These are phyloP conservation scores for Bretziella fagacearum DNA, from an alignment of 2,329 filamentous ascomycete genomes.

Conservation along the genomic window DNA sequence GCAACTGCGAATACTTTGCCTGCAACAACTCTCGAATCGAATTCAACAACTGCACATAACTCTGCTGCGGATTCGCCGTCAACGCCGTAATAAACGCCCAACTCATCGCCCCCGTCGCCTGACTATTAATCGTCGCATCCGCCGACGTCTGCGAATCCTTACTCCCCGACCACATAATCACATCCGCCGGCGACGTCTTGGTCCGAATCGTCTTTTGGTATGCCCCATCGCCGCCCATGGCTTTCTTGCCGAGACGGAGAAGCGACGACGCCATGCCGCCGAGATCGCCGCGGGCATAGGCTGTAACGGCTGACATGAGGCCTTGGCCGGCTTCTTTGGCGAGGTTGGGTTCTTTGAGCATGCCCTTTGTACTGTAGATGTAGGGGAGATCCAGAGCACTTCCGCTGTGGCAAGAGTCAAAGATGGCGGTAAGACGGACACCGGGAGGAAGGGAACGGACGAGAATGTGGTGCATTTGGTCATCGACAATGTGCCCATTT, in stretches of 20 bases:
- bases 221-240: slow-evolving; percentile 53
- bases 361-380: slow-evolving; percentile 49
- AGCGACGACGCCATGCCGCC: slow-evolving; percentile 58
- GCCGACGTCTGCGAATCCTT: slow-evolving; percentile 81
- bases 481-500: slow-evolving; percentile 38
- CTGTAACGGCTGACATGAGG: slow-evolving; percentile 48
- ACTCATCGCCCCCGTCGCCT: slow-evolving; percentile 86
- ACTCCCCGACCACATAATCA: slow-evolving; percentile 84
- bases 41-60: slow-evolving; percentile 78
- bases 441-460: slow-evolving; percentile 47
- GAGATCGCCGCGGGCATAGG: slow-evolving; percentile 65
- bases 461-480: slow-evolving; percentile 45
- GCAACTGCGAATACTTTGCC: slow-evolving; percentile 70
- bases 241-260: slow-evolving; percentile 58
- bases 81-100: slow-evolving; percentile 77
- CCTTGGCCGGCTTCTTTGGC: slow-evolving; percentile 55
- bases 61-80: slow-evolving; percentile 78
- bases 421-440: slow-evolving; percentile 42
- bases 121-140: slow-evolving; percentile 63
- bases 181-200: slow-evolving; percentile 75
- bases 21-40: slow-evolving; percentile 72
- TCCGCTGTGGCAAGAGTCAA: slow-evolving; percentile 42
- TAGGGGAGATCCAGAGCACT: slow-evolving; percentile 41
- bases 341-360: slow-evolving; percentile 56
- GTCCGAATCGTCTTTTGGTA: slow-evolving; percentile 61